Evolutionary conservation across 148 eudicot genomes (phyloP).

Genomic region (Chenopodium berlandieri): DNA sequence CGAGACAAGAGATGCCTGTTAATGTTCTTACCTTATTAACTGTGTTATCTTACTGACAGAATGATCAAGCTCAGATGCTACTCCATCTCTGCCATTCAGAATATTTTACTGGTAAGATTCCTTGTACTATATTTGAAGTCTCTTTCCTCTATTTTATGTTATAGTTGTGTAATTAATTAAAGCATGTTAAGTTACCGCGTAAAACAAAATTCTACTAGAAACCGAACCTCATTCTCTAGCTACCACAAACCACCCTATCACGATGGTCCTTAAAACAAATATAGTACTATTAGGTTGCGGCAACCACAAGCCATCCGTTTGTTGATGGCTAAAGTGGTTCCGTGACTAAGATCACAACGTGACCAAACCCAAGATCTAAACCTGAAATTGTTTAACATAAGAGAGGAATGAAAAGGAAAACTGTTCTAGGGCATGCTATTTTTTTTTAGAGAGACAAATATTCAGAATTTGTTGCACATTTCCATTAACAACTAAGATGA

Average conservation of each 20-base stretch:
- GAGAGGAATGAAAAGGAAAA: not conserved
- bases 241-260: not conserved
- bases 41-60: slow-evolving; percentile 21
- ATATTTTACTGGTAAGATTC: slow-evolving; percentile 30
- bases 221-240: too few relatives aligned
- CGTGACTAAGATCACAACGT: too few relatives aligned
- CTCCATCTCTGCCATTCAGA: slow-evolving; percentile 1
- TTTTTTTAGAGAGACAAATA: slow-evolving; percentile 19
- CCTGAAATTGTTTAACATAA: not conserved
- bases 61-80: slow-evolving; percentile 23
- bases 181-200: not conserved
- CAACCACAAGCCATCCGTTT: not conserved
- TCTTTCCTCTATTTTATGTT: not conserved
- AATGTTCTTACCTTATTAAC: slow-evolving; percentile 6
- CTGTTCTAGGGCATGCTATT: slow-evolving; percentile 7
- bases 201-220: too few relatives aligned
- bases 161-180: not conserved
- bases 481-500: slow-evolving; percentile 23
- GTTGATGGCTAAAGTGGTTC: not conserved
- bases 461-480: slow-evolving; percentile 25
- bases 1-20: slow-evolving; percentile 12
- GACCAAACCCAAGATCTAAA: not conserved
- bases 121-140: not conserved
- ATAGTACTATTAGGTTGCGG: not conserved
- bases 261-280: not conserved